These are phyloP conservation scores for Fragosphaeria purpurea DNA, from an alignment of 2,329 filamentous ascomycete species.

Conservation along the genomic window DNA sequence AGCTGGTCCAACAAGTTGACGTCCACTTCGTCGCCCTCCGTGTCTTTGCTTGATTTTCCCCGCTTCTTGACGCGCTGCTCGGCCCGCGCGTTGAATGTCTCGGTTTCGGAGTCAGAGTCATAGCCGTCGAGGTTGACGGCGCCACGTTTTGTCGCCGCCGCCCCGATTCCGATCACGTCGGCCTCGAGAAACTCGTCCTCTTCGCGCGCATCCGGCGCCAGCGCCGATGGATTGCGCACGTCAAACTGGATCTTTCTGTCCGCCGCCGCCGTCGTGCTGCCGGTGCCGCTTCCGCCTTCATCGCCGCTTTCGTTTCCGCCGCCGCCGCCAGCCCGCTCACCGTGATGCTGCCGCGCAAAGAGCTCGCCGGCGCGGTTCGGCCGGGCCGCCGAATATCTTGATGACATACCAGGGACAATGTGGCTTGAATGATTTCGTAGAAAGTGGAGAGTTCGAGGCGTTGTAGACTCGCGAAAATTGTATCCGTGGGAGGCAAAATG, in stretches of 20 bases:
- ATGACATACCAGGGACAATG: constrained; percentile 35
- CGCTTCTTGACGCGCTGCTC: constrained; percentile 40
- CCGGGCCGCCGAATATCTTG: constrained; percentile 54
- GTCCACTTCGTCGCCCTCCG: constrained; percentile 19
- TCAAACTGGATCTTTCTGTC: constrained; percentile 84
- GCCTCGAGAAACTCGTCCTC: constrained; percentile 70
- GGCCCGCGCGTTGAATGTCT: constrained; percentile 72
- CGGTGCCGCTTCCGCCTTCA: too few species aligned
- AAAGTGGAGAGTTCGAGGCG: too few species aligned
- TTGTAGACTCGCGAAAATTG: too few species aligned
- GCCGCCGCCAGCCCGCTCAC: constrained; percentile 34
- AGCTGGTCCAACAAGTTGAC: constrained; percentile 41
- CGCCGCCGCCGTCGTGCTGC: constrained; percentile 29
- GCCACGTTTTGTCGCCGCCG: constrained; percentile 72
- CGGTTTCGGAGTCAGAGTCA: constrained; percentile 86
- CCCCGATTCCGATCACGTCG: constrained; percentile 78
- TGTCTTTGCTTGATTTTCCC: constrained; percentile 2
- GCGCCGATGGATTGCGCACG: constrained; percentile 82
- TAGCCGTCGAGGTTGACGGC: constrained; percentile 96
- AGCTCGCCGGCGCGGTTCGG: constrained; percentile 77
- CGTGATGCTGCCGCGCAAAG: constrained; percentile 65
- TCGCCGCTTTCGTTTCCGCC: constrained; percentile 5
- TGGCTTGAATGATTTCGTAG: too few species aligned
- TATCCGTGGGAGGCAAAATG: too few species aligned
- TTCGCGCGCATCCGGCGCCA: constrained; percentile 71